Evolutionary conservation across 2,329 filamentous ascomycete genomes (phyloP).

Genomic region (Aspergillus jensenii): DNA sequence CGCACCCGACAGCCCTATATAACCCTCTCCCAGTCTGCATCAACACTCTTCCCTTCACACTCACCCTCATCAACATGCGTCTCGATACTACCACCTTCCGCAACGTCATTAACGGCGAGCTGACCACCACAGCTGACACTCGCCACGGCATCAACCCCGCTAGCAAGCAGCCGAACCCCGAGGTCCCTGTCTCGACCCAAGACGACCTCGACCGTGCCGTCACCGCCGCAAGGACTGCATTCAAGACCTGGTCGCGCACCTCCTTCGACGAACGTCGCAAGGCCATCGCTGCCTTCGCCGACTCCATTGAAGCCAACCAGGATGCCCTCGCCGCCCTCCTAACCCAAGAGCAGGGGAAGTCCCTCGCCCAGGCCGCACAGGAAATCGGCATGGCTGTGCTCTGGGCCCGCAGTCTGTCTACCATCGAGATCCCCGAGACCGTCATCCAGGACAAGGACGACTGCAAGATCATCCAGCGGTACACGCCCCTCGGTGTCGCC

Average conservation of each 20-base stretch:
- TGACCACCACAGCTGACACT: conserved; percentile 44
- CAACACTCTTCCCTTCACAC: neutral
- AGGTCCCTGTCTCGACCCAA: conserved; percentile 51
- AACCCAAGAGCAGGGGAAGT: conserved; percentile 46
- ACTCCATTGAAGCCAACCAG: conserved; percentile 35
- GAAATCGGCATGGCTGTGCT: conserved; percentile 29
- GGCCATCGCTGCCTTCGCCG: conserved; percentile 33
- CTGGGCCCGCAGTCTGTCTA: conserved; percentile 23
- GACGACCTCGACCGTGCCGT: conserved; percentile 55
- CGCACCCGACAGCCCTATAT: neutral
- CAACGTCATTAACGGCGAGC: conserved; percentile 55
- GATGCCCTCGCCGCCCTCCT: conserved; percentile 39
- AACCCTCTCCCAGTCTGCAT: neutral
- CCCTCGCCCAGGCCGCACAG: conserved; percentile 26
- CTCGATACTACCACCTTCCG: conserved; percentile 40
- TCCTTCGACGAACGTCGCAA: conserved; percentile 34
- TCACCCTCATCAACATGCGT: conserved; percentile 9
- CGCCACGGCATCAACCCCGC: conserved; percentile 54
- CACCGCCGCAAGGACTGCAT: conserved; percentile 48
- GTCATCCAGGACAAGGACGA: conserved; percentile 50
- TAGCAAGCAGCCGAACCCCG: conserved; percentile 49
- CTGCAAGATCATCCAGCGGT: conserved; percentile 31
- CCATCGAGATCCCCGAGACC: conserved; percentile 33
- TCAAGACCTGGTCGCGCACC: conserved; percentile 47
- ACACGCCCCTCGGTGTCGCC: conserved; percentile 41